Conservation (phyloP, 352 stramenopile genomes). For the Globisporangium radiosum region DNA sequence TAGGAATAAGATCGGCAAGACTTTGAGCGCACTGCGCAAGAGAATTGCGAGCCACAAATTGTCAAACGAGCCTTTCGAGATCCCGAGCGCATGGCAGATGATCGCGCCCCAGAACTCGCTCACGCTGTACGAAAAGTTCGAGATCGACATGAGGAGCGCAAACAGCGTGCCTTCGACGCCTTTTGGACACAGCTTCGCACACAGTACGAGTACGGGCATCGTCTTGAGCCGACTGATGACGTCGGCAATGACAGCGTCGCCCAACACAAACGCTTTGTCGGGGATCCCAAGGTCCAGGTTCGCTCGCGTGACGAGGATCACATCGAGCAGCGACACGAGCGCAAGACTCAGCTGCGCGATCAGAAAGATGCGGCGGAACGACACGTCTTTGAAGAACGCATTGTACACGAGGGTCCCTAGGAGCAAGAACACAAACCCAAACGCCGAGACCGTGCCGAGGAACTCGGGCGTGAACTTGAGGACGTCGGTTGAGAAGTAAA, state of each 20-base stretch:
- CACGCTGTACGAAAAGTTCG: conserved; percentile 91
- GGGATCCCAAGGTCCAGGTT: conserved; percentile 92
- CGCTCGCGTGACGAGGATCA: conserved; percentile 88
- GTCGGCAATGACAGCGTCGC: conserved; percentile 90
- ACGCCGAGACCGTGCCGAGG: conserved; percentile 81
- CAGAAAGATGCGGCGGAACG: conserved; percentile 92
- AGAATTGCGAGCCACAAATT: conserved; percentile 89
- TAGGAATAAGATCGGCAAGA: conserved; percentile 89
- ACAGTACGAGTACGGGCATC: conserved; percentile 94
- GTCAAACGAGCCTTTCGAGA: conserved; percentile 89
- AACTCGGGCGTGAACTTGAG: conserved; percentile 94
- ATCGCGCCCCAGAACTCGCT: conserved; percentile 91
- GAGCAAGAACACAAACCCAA: conserved; percentile 76
- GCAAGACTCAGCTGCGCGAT: conserved; percentile 77
- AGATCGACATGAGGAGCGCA: conserved; percentile 96
- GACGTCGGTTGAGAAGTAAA: conserved; percentile 95
- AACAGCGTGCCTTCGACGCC: conserved; percentile 96
- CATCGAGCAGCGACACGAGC: conserved; percentile 64
- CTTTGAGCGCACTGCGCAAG: conserved; percentile 87
- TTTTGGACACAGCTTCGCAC: conserved; percentile 91
- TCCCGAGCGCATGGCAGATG: conserved; percentile 84
- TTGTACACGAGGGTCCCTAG: conserved; percentile 83
- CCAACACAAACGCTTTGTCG: conserved; percentile 93
- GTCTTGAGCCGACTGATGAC: conserved; percentile 79
- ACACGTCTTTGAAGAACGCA: conserved; percentile 82